Evolutionary conservation across 2,329 filamentous ascomycete species (phyloP).

Genomic region (Torrubiellomyces zombiae): DNA sequence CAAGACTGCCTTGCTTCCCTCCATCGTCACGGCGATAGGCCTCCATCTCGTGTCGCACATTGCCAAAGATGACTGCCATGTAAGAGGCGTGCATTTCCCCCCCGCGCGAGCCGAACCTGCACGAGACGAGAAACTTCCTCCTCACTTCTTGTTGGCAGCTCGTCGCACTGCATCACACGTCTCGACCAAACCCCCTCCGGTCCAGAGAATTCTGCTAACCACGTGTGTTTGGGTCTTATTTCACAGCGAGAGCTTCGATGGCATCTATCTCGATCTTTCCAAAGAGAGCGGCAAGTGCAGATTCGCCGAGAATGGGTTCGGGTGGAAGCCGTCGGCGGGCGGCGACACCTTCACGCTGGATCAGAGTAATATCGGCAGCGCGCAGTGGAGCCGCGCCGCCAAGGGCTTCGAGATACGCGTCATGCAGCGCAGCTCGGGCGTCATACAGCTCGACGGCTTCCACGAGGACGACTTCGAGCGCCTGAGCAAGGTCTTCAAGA

Average conservation of each 20-base stretch:
- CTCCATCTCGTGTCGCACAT: too few relatives aligned
- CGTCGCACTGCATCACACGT: too few relatives aligned
- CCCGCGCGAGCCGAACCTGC: not conserved
- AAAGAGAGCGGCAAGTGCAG: constrained; percentile 85
- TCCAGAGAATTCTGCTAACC: too few relatives aligned
- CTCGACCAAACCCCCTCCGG: too few relatives aligned
- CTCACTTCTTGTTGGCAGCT: too few relatives aligned
- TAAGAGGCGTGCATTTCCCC: constrained; percentile 9
- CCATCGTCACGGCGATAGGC: too few relatives aligned
- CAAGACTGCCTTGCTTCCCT: too few relatives aligned
- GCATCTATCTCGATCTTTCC: constrained; percentile 90
- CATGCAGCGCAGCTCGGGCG: constrained; percentile 62
- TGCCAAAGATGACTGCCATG: constrained; percentile 21
- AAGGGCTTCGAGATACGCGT: constrained; percentile 92
- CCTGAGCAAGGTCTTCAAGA: constrained; percentile 83
- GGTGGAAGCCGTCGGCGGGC: constrained; percentile 80
- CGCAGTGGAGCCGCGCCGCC: constrained; percentile 88
- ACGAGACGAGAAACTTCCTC: too few relatives aligned
- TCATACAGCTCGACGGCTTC: constrained; percentile 92
- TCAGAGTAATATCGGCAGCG: constrained; percentile 64
- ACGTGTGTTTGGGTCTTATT: too few relatives aligned
- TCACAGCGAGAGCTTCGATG: constrained; percentile 77
- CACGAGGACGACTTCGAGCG: constrained; percentile 89
- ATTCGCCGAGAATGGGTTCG: constrained; percentile 84
- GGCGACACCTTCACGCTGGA: constrained; percentile 92